Evolutionary conservation across 164 flowering plant species (phyloP).

Genomic region (Vitis labrusca): DNA sequence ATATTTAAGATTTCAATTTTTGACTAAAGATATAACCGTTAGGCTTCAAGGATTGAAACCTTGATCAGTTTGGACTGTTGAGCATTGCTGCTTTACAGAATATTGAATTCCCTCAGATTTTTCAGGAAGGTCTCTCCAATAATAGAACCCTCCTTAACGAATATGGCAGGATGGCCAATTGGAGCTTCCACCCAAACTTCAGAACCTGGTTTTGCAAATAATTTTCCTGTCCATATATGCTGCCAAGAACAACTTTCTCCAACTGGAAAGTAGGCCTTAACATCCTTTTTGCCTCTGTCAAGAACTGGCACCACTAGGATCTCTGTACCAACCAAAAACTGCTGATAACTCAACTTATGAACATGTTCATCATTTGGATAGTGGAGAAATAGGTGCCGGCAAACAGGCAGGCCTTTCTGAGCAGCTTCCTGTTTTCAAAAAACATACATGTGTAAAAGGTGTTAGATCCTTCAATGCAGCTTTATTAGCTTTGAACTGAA

Average conservation of each 20-base stretch:
- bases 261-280: constrained; percentile 67
- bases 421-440: constrained; percentile 59
- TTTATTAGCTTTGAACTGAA: background rate
- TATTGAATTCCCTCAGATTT: constrained; percentile 42
- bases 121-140: constrained; percentile 58
- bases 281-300: constrained; percentile 61
- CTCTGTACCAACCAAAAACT: constrained; percentile 79
- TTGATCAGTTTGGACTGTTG: background rate
- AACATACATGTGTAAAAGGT: background rate
- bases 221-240: constrained; percentile 74
- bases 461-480: background rate
- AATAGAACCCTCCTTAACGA: constrained; percentile 59
- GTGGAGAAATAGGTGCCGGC: constrained; percentile 78
- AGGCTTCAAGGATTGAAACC: too few relatives aligned
- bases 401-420: constrained; percentile 66
- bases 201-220: constrained; percentile 37
- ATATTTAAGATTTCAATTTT: too few relatives aligned
- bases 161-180: constrained; percentile 74
- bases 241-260: constrained; percentile 58
- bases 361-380: constrained; percentile 66
- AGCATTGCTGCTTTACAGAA: constrained; percentile 19
- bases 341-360: constrained; percentile 61
- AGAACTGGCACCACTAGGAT: constrained; percentile 80
- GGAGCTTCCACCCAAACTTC: constrained; percentile 66
- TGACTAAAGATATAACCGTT: too few relatives aligned